Evolutionary conservation across 2,329 filamentous ascomycete species (phyloP), one percentile per base, ranked within the genome.

Genomic region (Magnaporthiopsis incrustans): DNA sequence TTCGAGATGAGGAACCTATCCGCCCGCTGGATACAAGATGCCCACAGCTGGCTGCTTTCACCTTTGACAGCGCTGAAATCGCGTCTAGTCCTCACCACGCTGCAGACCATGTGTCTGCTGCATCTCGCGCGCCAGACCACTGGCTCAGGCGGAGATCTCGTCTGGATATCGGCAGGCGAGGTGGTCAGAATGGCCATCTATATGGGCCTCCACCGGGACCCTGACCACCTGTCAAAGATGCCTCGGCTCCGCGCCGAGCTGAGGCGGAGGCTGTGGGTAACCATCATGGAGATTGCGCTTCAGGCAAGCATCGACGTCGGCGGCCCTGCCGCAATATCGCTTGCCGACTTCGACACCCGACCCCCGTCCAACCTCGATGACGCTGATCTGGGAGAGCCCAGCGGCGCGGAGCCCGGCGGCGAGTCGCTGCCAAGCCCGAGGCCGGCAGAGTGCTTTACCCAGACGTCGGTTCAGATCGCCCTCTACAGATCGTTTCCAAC

Each of bases 91-190:
- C 74, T 85, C 4, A 70, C 75, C 0, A 76, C 76, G 1, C 68
- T 87, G 1, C 85, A 86, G 70, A 79, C 78, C 33, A 79, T 81
- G 72, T 79, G 82, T 61, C 76, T 87, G 57, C 69, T 85, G 27
- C 71, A 79, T 22, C 69, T 84, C 3, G 81, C 83, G 2, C 78
- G 81, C 30, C 77, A 81, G 33, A 77, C 77, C 1, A 63, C 70
- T 3, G 72, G 73, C 10, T 67, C 81, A 0, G 79, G 80, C 4
- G 75, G 74, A 2, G 79, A 82, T n/a, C 70, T 82, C 1, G 73
- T 76, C 1, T 84, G 81, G 81, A 75, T 79, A n/a, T 74, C 77
- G 0, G 72, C 75, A 0, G 82, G 82, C 0, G 67, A 73, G 1
- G 67, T 84, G 0, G 64, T 83, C 2, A 73, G 82, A 25, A 75